Conservation (phyloP, 345 rosid genomes). For the Hibiscus trionum region DNA sequence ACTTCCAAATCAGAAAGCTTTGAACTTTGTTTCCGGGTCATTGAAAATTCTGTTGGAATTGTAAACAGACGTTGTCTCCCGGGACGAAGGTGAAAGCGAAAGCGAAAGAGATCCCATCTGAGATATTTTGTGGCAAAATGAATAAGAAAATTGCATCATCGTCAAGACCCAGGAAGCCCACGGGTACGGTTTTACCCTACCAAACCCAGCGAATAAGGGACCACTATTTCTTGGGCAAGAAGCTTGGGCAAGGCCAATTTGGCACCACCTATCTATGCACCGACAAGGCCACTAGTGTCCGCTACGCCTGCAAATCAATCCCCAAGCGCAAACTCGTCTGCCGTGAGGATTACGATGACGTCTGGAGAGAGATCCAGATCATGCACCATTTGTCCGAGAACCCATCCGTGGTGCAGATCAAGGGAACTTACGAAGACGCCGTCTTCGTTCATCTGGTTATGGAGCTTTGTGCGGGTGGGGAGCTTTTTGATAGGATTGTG, state of each 20-base stretch:
- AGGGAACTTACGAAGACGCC: slow-evolving; percentile 83
- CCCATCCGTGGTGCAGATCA: slow-evolving; percentile 69
- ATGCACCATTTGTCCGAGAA: slow-evolving; percentile 96
- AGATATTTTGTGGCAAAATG: slow-evolving; percentile 13
- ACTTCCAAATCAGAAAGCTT: background rate
- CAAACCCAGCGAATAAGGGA: slow-evolving; percentile 82
- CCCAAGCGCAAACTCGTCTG: slow-evolving; percentile 87
- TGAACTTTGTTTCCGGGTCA: background rate
- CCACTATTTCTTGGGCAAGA: slow-evolving; percentile 70
- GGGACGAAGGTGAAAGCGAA: background rate
- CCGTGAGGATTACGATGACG: slow-evolving; percentile 91
- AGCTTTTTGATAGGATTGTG: slow-evolving; percentile 90
- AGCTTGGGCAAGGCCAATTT: slow-evolving; percentile 93
- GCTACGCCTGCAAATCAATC: slow-evolving; percentile 86
- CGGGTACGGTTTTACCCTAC: slow-evolving; percentile 64
- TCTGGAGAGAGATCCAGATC: slow-evolving; percentile 97
- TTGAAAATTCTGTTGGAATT: background rate
- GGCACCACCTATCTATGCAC: slow-evolving; percentile 85
- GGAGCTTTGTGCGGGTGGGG: slow-evolving; percentile 96
- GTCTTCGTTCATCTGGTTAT: slow-evolving; percentile 92
- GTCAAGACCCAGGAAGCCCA: slow-evolving; percentile 23
- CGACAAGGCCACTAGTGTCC: slow-evolving; percentile 40
- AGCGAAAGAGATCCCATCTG: slow-evolving; percentile 7
- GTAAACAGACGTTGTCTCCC: background rate
- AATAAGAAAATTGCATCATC: slow-evolving; percentile 15